Evolutionary conservation across 352 stramenopile species (phyloP).

Genomic region (Globisporangium paddicum): DNA sequence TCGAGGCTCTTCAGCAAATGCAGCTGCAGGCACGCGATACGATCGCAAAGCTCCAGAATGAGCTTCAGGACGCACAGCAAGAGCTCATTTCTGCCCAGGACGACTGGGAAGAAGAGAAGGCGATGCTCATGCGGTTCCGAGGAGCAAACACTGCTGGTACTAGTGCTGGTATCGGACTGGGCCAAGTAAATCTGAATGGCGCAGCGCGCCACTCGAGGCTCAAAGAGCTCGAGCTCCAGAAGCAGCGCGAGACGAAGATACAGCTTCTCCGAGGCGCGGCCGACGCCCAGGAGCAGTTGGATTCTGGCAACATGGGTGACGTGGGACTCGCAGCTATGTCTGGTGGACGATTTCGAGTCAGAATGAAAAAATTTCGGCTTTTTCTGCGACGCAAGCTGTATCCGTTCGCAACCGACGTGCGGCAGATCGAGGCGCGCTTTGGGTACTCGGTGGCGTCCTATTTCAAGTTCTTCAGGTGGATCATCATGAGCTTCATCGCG

Average conservation of each 20-base stretch:
- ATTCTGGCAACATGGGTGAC: conserved; percentile 20
- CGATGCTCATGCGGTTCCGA: conserved; percentile 37
- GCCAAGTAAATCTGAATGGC: neutral
- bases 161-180: neutral
- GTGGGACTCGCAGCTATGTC: conserved; percentile 13
- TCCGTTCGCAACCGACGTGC: conserved; percentile 59
- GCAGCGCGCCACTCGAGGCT: conserved; percentile 9
- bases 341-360: neutral
- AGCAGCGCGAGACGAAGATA: conserved; percentile 42
- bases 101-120: conserved; percentile 67
- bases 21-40: conserved; percentile 19
- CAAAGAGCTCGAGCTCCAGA: conserved; percentile 30
- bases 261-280: conserved; percentile 55
- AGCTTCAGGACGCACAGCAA: conserved; percentile 33
- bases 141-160: conserved; percentile 3
- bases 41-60: conserved; percentile 28
- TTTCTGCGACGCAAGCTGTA: conserved; percentile 30
- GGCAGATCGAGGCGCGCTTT: conserved; percentile 77
- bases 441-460: conserved; percentile 76
- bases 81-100: conserved; percentile 45
- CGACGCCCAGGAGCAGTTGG: conserved; percentile 54
- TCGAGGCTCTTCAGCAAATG: conserved; percentile 24
- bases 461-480: conserved; percentile 76
- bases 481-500: conserved; percentile 66
- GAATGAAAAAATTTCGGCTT: conserved; percentile 28